These are phyloP conservation scores for Suillus subaureus DNA, from an alignment of 768 basidiomycete genomes.

Conservation along the genomic window DNA sequence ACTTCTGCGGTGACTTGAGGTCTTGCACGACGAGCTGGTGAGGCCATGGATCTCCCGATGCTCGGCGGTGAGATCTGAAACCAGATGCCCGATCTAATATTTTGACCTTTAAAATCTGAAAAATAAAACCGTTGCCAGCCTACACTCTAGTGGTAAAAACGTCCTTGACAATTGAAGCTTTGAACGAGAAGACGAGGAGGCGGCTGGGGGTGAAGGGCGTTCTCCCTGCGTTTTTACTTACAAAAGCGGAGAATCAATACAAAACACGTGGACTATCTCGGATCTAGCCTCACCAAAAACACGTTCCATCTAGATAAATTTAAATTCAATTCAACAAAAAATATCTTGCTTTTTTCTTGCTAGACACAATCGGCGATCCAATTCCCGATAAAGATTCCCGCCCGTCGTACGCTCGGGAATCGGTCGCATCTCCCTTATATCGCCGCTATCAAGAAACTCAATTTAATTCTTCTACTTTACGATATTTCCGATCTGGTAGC, in stretches of 20 bases:
- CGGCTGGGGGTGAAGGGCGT: conserved; percentile 3
- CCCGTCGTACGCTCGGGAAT: background rate
- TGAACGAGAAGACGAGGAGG: conserved; percentile 2
- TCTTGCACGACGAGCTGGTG: conserved; percentile 2
- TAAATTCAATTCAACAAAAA: background rate
- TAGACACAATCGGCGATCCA: background rate
- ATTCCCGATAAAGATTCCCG: background rate
- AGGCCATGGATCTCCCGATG: conserved; percentile 52
- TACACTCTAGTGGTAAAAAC: background rate
- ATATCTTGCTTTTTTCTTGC: too few species aligned
- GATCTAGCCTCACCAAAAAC: conserved; percentile 4
- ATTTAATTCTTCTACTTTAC: background rate
- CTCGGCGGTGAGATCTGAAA: conserved; percentile 31
- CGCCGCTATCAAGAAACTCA: background rate
- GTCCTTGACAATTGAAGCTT: background rate
- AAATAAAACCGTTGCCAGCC: background rate
- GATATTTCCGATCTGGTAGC: background rate
- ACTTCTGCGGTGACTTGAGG: background rate
- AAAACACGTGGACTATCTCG: conserved; percentile 5
- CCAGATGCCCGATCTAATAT: conserved; percentile 6
- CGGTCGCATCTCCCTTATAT: too few species aligned
- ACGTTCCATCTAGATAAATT: background rate
- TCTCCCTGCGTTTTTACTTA: conserved; percentile 5
- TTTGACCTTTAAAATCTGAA: background rate
- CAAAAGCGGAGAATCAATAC: conserved; percentile 6